Evolutionary conservation across 1,284 basidiomycete species (phyloP).

Genomic region (Melampsora larici-populina): DNA sequence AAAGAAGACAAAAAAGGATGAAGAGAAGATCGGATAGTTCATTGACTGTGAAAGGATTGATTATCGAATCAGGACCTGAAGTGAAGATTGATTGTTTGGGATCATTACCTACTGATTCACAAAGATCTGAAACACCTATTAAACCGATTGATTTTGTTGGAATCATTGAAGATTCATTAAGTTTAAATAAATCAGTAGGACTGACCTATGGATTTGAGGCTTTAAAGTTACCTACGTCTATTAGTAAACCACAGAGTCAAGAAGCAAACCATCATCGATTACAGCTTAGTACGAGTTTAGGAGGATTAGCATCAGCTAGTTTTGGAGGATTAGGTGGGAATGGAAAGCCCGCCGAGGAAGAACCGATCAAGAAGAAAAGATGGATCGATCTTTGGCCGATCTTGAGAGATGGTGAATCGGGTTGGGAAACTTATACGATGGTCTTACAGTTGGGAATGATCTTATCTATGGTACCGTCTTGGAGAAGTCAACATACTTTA

Average conservation of each 20-base stretch:
- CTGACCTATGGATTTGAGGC: slow-evolving; percentile 24
- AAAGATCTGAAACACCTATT: slow-evolving; percentile 23
- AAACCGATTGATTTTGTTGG: slow-evolving; percentile 33
- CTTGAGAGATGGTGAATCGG: slow-evolving; percentile 34
- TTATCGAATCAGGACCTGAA: slow-evolving; percentile 15
- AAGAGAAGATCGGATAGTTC: slow-evolving; percentile 32
- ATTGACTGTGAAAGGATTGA: slow-evolving; percentile 24
- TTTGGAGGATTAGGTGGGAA: neutral
- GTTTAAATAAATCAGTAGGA: slow-evolving; percentile 34
- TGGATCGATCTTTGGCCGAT: slow-evolving; percentile 43
- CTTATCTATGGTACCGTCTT: slow-evolving; percentile 38
- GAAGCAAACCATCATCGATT: neutral
- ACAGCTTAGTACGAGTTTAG: neutral
- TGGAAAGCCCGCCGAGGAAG: neutral
- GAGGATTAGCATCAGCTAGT: neutral
- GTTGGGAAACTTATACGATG: slow-evolving; percentile 42
- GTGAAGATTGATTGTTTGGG: slow-evolving; percentile 18
- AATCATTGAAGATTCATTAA: slow-evolving; percentile 30
- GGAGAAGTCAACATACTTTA: slow-evolving; percentile 29
- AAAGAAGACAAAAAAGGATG: neutral
- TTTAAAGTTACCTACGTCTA: slow-evolving; percentile 21
- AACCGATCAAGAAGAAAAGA: neutral
- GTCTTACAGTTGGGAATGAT: slow-evolving; percentile 35
- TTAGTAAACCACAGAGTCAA: slow-evolving; percentile 23
- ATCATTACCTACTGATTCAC: slow-evolving; percentile 37